Conservation (phyloP, 1,284 basidiomycete genomes). For the Singerocomus inundabilis region DNA sequence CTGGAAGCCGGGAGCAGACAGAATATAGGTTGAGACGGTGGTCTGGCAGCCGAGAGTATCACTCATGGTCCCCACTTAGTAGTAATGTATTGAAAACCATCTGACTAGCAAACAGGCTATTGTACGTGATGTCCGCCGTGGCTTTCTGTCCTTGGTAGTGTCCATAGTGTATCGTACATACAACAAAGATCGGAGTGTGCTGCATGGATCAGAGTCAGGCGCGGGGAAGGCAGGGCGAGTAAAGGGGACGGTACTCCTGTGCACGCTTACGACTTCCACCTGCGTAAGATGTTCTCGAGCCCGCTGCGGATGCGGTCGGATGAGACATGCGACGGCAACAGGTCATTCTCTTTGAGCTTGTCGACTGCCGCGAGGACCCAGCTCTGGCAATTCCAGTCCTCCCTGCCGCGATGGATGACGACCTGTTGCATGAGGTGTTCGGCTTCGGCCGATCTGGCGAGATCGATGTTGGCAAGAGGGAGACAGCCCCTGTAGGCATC, state of each 20-base stretch:
- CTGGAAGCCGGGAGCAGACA: not conserved
- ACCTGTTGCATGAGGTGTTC: constrained; percentile 27
- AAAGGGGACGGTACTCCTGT: not conserved
- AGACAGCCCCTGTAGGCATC: constrained; percentile 30
- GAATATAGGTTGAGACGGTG: too few species aligned
- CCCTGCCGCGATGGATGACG: constrained; percentile 22
- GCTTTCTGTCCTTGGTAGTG: not conserved
- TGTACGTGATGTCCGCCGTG: not conserved
- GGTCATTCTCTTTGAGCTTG: constrained; percentile 16
- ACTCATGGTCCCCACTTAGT: too few species aligned
- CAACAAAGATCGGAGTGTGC: not conserved
- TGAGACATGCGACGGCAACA: constrained; percentile 21
- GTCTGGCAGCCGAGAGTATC: too few species aligned
- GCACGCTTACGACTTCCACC: constrained; percentile 22
- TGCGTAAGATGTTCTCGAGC: constrained; percentile 27
- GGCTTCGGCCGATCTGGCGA: constrained; percentile 11
- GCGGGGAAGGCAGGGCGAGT: not conserved
- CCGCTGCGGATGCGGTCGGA: constrained; percentile 21
- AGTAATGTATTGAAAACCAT: not conserved
- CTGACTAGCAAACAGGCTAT: not conserved
- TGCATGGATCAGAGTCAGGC: constrained; percentile 7
- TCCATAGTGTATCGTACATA: not conserved
- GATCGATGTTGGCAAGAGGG: constrained; percentile 22
- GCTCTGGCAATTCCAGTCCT: constrained; percentile 34
- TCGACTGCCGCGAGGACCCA: constrained; percentile 32